Evolutionary conservation across 2,329 filamentous ascomycete genomes (phyloP).

Genomic region (Teratosphaeria nubilosa): DNA sequence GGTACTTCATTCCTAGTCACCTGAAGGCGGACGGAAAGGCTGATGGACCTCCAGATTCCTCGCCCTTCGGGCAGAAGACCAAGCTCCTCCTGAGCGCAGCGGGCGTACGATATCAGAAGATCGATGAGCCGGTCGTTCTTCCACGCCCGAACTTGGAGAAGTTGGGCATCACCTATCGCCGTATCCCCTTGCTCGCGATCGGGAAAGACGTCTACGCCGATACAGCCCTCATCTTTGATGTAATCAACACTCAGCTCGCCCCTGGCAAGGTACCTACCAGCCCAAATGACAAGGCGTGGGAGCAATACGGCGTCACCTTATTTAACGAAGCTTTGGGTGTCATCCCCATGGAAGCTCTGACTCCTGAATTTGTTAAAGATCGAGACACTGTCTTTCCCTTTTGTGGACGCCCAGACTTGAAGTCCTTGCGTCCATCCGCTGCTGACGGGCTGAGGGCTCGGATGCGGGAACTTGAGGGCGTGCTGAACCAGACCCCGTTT

Average conservation of each 20-base stretch:
- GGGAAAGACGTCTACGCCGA: constrained; percentile 25
- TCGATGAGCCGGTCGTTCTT: constrained; percentile 18
- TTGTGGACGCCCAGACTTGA: constrained; percentile 13
- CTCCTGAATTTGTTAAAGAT: constrained; percentile 18
- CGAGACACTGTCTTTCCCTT: constrained; percentile 18
- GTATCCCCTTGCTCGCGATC: constrained; percentile 22
- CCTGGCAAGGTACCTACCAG: constrained; percentile 9
- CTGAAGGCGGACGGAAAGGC: not conserved
- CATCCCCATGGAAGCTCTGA: constrained; percentile 13
- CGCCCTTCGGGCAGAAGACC: constrained; percentile 21
- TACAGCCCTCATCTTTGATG: constrained; percentile 16
- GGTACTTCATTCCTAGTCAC: constrained; percentile 5
- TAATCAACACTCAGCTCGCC: constrained; percentile 9
- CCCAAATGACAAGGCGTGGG: constrained; percentile 21
- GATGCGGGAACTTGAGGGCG: constrained; percentile 12
- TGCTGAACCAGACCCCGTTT: constrained; percentile 13
- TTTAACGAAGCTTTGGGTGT: constrained; percentile 16
- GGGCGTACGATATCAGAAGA: constrained; percentile 14
- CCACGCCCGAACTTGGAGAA: constrained; percentile 21
- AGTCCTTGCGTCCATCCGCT: constrained; percentile 12
- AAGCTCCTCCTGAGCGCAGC: constrained; percentile 17
- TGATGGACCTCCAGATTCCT: constrained; percentile 19
- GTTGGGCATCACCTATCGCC: constrained; percentile 22
- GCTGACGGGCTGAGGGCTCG: constrained; percentile 14
- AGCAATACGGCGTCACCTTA: constrained; percentile 15